These are phyloP conservation scores for Colletotrichum sansevieriae DNA, from an alignment of 2,329 filamentous ascomycete species.

Conservation along the genomic window DNA sequence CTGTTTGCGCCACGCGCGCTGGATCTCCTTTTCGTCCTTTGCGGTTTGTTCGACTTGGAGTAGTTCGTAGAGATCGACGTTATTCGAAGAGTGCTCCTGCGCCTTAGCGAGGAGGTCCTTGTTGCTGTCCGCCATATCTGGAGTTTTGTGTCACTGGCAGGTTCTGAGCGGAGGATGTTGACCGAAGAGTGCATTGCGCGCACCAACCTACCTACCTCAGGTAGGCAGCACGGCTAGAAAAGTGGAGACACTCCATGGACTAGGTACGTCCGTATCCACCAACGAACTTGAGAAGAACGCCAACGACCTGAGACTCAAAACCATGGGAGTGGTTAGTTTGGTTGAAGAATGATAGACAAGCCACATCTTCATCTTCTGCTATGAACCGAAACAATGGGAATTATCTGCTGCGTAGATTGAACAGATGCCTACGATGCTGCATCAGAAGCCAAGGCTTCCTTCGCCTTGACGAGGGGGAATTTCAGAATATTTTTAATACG, in stretches of 20 bases:
- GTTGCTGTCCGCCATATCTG: conserved; percentile 47
- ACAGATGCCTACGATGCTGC: no score
- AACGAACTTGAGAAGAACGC: no score
- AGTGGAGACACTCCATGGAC: neutral
- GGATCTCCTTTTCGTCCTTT: conserved; percentile 78
- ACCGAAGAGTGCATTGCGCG: neutral
- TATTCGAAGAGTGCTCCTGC: conserved; percentile 70
- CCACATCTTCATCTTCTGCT: neutral
- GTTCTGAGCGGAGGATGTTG: neutral
- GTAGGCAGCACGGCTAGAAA: conserved; percentile 12
- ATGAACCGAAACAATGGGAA: no score
- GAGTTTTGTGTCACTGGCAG: neutral
- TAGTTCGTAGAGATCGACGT: conserved; percentile 82
- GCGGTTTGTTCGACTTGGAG: conserved; percentile 73
- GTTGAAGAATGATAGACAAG: no score
- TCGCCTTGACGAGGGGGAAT: no score
- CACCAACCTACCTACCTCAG: neutral
- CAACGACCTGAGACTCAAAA: no score
- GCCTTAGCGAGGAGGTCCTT: conserved; percentile 66
- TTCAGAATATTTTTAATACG: no score
- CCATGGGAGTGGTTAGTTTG: no score
- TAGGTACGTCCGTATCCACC: conserved; percentile 5
- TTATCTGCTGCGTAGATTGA: no score
- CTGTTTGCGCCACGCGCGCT: conserved; percentile 85
- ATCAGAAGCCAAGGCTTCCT: no score